Base-by-base conservation (phyloP, 2,329 filamentous ascomycete genomes). In the Nothophaeocryptopus gaeumannii region DNA sequence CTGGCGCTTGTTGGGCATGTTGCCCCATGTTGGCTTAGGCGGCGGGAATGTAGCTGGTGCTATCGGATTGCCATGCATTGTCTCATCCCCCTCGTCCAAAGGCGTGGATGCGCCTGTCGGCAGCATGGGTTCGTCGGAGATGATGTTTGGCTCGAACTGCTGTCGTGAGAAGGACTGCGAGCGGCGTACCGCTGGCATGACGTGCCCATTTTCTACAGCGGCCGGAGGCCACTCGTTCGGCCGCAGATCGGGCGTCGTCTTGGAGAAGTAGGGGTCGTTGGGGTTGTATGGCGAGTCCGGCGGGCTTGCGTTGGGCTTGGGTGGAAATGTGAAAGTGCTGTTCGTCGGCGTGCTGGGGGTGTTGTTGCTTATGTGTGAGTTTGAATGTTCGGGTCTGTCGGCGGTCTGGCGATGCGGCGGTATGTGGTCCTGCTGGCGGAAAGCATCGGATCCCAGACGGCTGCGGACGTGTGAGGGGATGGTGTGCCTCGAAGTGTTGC, bases 1-100 rank as follows among this genome's bases (percentile, higher is more conserved):
- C 58, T 72, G 70, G 47, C 58, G 56, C 54, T 73, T 73, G 56
- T 68, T 67, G 12, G 71, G 71, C 61, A 73, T 64, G 48, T 70
- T 70, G 34, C 45, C 31, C 70, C 70, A 73, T 64, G 70, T 68
- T 29, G 69, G 66, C 35, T 62, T 49, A 14, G 53, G 54, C 29
- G 59, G 55, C 10, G 58, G 58, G 30, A 47, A 51, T 12, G 38
- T 46, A 26, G 20, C 20, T 26, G 20, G 20, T 26, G 20, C 20
- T 42, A 54, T 39, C 13, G 49, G 46, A 29, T 54, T 12, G 45
- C 44, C 51, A n/a, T 58, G 56, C 35, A 26, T 7, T 13, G 55
- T 53, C 32, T 47, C 42, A 26, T 45, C 40, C 26, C 26, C n/a
- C 35, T 34, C 42, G 13, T 45, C 45, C 33, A 41, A 41, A 7